A percentile compares a stretch with the other conserved stretches of the same genome.
Conservation (phyloP, 495 filamentous ascomycete genomes). For the Penicillium flavigenum region DNA sequence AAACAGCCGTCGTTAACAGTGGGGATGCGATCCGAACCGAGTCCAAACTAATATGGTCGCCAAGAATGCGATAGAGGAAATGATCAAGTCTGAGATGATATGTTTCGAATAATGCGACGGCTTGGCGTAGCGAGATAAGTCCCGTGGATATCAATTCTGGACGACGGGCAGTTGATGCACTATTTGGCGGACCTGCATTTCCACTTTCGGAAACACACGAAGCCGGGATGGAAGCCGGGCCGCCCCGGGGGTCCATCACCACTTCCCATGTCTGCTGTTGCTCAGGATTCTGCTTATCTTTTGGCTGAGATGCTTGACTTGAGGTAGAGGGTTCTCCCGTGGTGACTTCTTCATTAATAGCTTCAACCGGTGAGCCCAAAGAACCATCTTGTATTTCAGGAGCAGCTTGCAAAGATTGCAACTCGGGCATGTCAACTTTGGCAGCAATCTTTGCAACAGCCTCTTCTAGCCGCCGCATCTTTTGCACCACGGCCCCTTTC, state of each 20-base stretch:
- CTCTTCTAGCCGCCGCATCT: conserved; percentile 28
- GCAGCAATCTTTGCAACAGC: conserved; percentile 24
- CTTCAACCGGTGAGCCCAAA: background rate
- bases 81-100: conserved; percentile 38
- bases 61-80: conserved; percentile 37
- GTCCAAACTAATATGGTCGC: conserved; percentile 30
- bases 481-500: conserved; percentile 30
- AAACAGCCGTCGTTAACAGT: conserved; percentile 34
- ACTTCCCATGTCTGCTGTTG: conserved; percentile 20
- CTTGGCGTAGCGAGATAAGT: conserved; percentile 23
- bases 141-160: conserved; percentile 26
- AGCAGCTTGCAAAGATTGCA: background rate
- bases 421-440: conserved; percentile 30
- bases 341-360: conserved; percentile 3
- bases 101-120: conserved; percentile 27
- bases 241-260: conserved; percentile 26
- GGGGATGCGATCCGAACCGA: conserved; percentile 27
- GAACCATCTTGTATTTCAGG: conserved; percentile 12
- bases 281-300: background rate
- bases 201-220: conserved; percentile 28
- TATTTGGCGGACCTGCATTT: conserved; percentile 14
- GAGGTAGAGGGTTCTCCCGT: background rate
- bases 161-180: conserved; percentile 12
- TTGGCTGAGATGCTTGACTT: conserved; percentile 3
- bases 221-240: conserved; percentile 33